Evolutionary conservation across 768 basidiomycete genomes (phyloP).

Genomic region (Auricularia sp.): DNA sequence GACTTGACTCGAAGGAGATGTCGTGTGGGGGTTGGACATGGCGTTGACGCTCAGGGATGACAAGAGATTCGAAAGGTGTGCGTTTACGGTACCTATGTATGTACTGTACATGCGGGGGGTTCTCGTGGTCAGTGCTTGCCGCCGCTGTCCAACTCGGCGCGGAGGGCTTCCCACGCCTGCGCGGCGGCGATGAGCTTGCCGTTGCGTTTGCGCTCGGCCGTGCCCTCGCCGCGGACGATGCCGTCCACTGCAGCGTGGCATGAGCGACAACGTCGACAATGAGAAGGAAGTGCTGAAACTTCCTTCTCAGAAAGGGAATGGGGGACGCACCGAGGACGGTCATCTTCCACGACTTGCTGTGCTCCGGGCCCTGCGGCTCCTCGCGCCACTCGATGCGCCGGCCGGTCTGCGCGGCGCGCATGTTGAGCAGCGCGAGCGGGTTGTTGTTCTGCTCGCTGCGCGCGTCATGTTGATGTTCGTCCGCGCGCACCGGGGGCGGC

Average conservation of each 20-base stretch:
- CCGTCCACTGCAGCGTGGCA: not conserved
- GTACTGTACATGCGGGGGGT: no score
- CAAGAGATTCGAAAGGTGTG: no score
- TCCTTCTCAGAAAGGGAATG: not conserved
- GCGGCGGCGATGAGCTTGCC: not conserved
- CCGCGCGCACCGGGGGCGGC: not conserved
- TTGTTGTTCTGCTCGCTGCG: not conserved
- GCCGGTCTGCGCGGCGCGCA: not conserved
- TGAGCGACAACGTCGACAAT: not conserved
- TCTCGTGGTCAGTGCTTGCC: no score
- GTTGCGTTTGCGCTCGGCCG: not conserved
- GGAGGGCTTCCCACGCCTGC: not conserved
- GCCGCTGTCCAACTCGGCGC: no score
- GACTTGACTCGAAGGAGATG: no score
- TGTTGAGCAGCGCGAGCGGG: not conserved
- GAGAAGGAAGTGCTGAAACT: not conserved
- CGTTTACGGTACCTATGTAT: no score
- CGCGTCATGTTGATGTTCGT: not conserved
- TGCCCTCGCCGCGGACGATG: not conserved
- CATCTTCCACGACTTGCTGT: not conserved
- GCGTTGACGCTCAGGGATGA: no score
- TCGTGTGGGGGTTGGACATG: no score
- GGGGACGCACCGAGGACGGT: not conserved
- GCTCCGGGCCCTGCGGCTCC: not conserved
- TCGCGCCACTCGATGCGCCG: not conserved